Conservation (phyloP, 345 rosid species). For the Brassica nigra region DNA sequence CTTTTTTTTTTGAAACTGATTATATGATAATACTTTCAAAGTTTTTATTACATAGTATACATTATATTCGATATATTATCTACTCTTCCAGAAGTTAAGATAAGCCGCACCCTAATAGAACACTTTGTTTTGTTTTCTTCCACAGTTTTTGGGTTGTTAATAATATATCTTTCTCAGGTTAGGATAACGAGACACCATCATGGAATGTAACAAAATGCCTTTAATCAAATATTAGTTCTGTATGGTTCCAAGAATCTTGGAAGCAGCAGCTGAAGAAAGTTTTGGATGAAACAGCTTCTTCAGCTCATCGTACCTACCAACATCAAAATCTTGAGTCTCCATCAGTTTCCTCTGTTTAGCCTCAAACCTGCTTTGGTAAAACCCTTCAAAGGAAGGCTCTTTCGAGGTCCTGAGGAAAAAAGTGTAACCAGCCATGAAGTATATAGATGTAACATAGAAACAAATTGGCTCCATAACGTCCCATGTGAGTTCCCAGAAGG, state of each 20-base stretch:
- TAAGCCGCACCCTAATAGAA: constrained; percentile 30
- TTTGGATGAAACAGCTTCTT: constrained; percentile 43
- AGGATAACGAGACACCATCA: constrained; percentile 16
- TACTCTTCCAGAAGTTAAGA: constrained; percentile 16
- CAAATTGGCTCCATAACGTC: constrained; percentile 99
- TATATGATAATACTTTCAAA: neutral
- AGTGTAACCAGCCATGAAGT: constrained; percentile 71
- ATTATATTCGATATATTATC: neutral
- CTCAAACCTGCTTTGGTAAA: constrained; percentile 68
- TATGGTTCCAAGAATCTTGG: constrained; percentile 35
- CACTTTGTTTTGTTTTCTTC: neutral
- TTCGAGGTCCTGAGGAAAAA: constrained; percentile 82
- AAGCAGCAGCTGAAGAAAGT: constrained; percentile 23
- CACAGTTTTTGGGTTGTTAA: neutral
- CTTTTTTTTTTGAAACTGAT: no score
- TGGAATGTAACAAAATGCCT: neutral
- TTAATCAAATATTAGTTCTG: neutral
- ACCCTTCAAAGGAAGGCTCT: constrained; percentile 95
- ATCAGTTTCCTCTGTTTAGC: constrained; percentile 66
- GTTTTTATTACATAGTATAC: neutral
- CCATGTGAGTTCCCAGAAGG: constrained; percentile 99
- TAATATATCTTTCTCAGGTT: constrained; percentile 16
- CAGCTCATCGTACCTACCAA: constrained; percentile 63
- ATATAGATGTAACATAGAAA: constrained; percentile 74
- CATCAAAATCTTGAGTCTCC: constrained; percentile 53